Evolutionary conservation across 2,329 filamentous ascomycete genomes (phyloP).

Genomic region (Colletotrichum coccodes): DNA sequence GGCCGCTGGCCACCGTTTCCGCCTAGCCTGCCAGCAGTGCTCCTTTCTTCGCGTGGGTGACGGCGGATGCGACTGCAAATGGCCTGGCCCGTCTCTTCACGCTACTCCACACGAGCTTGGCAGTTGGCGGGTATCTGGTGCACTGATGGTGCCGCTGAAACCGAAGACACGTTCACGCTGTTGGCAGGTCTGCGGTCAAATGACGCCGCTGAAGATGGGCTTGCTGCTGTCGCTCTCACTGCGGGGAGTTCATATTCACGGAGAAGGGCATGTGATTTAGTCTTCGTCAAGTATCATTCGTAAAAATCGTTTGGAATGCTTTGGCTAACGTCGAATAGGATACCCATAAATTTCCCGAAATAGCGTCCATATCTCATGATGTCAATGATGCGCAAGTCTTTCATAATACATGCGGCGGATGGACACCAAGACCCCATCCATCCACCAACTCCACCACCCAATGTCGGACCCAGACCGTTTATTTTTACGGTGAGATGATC

Average conservation of each 20-base stretch:
- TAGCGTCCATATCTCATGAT: constrained; percentile 32
- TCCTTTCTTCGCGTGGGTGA: constrained; percentile 15
- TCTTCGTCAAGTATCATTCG: constrained; percentile 3
- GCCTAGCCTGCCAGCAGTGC: not conserved
- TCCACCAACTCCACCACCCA: constrained; percentile 17
- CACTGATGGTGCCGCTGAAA: constrained; percentile 19
- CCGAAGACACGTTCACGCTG: not conserved
- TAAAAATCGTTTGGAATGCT: constrained; percentile 10
- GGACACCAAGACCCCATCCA: constrained; percentile 8
- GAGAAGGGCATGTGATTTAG: not conserved
- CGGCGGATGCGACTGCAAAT: constrained; percentile 1
- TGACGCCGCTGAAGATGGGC: not conserved
- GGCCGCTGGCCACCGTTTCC: constrained; percentile 1
- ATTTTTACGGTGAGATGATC: not conserved
- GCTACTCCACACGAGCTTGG: constrained; percentile 7
- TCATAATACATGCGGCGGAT: constrained; percentile 31
- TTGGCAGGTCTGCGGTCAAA: not conserved
- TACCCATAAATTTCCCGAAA: constrained; percentile 21
- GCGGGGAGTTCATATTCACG: not conserved
- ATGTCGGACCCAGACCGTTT: not conserved
- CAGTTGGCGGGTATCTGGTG: constrained; percentile 3
- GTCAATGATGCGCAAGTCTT: constrained; percentile 27
- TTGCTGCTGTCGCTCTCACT: not conserved
- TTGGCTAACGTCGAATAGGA: constrained; percentile 24
- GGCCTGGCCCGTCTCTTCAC: not conserved